phyloP scores from a whole-genome alignment of 2,329 filamentous ascomycete genomes.

The Hymenotorrendiella dingleyae region DNA sequence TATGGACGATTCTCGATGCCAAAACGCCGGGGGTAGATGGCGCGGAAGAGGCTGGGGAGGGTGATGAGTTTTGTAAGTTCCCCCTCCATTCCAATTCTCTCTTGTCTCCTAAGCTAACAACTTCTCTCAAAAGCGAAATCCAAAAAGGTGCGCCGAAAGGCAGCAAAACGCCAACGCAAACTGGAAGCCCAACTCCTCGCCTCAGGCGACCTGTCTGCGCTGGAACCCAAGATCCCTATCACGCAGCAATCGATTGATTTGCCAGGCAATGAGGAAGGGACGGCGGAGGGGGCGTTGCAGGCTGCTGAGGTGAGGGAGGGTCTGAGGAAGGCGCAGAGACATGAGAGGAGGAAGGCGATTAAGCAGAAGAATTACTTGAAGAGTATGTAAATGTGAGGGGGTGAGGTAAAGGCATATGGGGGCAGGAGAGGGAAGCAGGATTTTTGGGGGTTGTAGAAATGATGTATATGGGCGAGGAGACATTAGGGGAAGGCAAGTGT shows the following conservation, averaged over 20 bases:
- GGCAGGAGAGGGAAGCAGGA: not conserved
- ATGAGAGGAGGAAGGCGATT: constrained; percentile 68
- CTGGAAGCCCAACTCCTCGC: constrained; percentile 55
- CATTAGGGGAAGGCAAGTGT: not conserved
- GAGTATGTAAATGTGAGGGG: constrained; percentile 49
- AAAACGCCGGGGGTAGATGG: constrained; percentile 47
- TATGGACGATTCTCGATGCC: constrained; percentile 67
- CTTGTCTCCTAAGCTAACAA: constrained; percentile 1
- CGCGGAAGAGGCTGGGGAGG: constrained; percentile 48
- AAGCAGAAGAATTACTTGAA: constrained; percentile 85
- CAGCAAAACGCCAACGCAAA: constrained; percentile 56
- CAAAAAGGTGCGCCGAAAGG: constrained; percentile 70
- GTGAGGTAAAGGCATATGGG: not conserved
- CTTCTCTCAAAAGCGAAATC: constrained; percentile 59
- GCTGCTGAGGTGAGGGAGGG: constrained; percentile 50
- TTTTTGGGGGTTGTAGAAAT: not conserved
- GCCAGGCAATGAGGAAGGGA: constrained; percentile 36
- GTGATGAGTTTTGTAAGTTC: constrained; percentile 73
- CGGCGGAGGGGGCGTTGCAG: constrained; percentile 36
- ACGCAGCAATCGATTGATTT: constrained; percentile 76
- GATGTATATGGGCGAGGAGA: not conserved
- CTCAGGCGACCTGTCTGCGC: constrained; percentile 58
- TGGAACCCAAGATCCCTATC: constrained; percentile 65
- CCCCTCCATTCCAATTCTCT: not conserved
- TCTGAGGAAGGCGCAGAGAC: constrained; percentile 65